Base-by-base conservation (phyloP, 768 basidiomycete species). In the Mycena alexandri region DNA sequence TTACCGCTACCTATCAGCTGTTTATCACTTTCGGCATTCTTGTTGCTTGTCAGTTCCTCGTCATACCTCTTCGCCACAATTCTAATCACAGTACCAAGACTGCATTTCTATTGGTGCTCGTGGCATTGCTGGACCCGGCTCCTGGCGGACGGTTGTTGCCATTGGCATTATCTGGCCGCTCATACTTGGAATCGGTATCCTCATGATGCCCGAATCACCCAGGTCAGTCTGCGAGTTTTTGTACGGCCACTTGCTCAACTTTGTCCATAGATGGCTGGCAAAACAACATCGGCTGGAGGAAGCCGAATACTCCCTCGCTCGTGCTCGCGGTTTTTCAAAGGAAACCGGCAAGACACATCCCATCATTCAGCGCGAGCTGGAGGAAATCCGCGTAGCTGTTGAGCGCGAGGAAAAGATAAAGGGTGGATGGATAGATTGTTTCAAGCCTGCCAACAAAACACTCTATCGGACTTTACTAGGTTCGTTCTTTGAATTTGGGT, bases 1-100 rank as follows among this genome's bases (percentile, higher is more conserved):
- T 90, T 34, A 91, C 89, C 41, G 86, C 86, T 3, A 86, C 86
- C 6, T 87, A 86, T 70, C 87, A 89, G 72, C 79, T 90, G 16
- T 89, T 90, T 77, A 90, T 91, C 71, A 91, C 90, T 0, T 82
- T 89, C 67, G 91, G 91, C 72, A 91, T 90, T 68, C 83, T 91
- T 36, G 83, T 90, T 46, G 87, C 90, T 38, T 90, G 86, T 87
- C 69, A 53, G 84, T 79, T 61, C 41, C 29, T 21, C 19, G n/a
- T 63, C 41, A 69, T 59, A 41, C 16, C 25, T 21, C 42, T 41
- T 44, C 51, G 9, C 17, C 36, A 58, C 66, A 51, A 21, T 50
- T 47, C 58, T 74, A 44, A 60, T 38, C 21, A 17, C 36, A 41
- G n/a, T 19, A 25, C 33, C 10, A 54, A 87, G 87, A 91, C 74